phyloP scores from a whole-genome alignment of 1,139 yeast genomes.

The Debaryomycetaceae sp. region DNA sequence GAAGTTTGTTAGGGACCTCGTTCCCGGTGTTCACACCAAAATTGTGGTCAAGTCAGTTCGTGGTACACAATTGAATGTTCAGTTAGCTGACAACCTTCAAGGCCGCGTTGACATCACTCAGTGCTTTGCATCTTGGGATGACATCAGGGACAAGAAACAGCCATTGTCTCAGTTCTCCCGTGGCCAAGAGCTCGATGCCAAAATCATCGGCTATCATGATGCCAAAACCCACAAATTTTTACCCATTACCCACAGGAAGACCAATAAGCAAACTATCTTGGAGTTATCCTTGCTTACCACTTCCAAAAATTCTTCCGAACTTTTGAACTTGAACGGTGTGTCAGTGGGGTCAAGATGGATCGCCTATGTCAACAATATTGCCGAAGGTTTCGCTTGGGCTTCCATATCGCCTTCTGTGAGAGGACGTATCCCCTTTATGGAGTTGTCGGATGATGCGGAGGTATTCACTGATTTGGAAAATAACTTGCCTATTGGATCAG shows the following conservation, averaged over 20 bases:
- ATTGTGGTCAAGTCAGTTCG: slow-evolving; percentile 63
- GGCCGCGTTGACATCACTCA: slow-evolving; percentile 81
- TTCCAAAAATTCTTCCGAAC: slow-evolving; percentile 20
- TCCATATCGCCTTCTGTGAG: slow-evolving; percentile 64
- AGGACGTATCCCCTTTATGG: slow-evolving; percentile 67
- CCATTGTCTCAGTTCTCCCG: slow-evolving; percentile 61
- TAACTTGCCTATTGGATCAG: slow-evolving; percentile 66
- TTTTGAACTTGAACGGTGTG: slow-evolving; percentile 34
- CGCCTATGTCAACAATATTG: slow-evolving; percentile 52
- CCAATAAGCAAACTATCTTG: slow-evolving; percentile 52
- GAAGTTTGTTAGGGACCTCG: slow-evolving; percentile 45
- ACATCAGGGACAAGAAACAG: slow-evolving; percentile 52
- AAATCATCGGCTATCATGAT: slow-evolving; percentile 76
- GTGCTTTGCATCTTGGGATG: slow-evolving; percentile 51
- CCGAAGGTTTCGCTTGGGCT: slow-evolving; percentile 59
- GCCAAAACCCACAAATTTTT: slow-evolving; percentile 64
- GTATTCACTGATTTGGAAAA: slow-evolving; percentile 49
- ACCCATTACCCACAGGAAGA: slow-evolving; percentile 59
- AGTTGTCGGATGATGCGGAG: slow-evolving; percentile 55
- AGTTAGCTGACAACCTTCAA: slow-evolving; percentile 71
- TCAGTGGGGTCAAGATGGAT: slow-evolving; percentile 39
- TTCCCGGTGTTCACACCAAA: slow-evolving; percentile 57
- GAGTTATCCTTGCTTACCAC: slow-evolving; percentile 60
- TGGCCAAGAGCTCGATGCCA: slow-evolving; percentile 58
- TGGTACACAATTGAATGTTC: slow-evolving; percentile 71